Percentiles rank a stretch among this genome's conserved stretches.
Evolutionary conservation across 1,139 yeast genomes (phyloP).

Genomic region (Williopsis jadinii): DNA sequence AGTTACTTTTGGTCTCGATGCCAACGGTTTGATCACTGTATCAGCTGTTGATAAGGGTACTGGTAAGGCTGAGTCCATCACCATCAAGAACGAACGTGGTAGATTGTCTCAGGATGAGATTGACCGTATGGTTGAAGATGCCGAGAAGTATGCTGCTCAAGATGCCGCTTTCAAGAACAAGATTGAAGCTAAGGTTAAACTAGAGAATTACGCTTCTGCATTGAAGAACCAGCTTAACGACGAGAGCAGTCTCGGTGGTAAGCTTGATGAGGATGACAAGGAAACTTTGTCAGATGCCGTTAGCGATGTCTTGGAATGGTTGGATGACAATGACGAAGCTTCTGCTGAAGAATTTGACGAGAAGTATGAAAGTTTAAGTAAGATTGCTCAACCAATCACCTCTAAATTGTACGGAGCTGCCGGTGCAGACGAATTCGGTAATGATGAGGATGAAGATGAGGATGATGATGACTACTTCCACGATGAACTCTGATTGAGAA

Average conservation of each 20-base stretch:
- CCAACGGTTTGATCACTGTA: constrained; percentile 90
- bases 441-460: constrained; percentile 54
- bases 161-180: constrained; percentile 75
- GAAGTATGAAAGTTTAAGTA: constrained; percentile 79
- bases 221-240: constrained; percentile 73
- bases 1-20: constrained; percentile 88
- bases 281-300: constrained; percentile 85
- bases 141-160: constrained; percentile 84
- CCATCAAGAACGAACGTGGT: constrained; percentile 96
- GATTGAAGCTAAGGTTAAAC: constrained; percentile 80
- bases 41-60: constrained; percentile 94
- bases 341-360: constrained; percentile 91
- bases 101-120: constrained; percentile 88
- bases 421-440: constrained; percentile 40
- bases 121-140: constrained; percentile 92
- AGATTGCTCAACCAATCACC: constrained; percentile 87
- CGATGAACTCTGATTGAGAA: constrained; percentile 48
- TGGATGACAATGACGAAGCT: constrained; percentile 82
- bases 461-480: constrained; percentile 64
- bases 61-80: constrained; percentile 89
- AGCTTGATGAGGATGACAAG: constrained; percentile 86
- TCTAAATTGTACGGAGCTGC: constrained; percentile 77
- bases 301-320: constrained; percentile 81
- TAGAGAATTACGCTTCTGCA: constrained; percentile 84
- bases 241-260: constrained; percentile 54